phyloP scores from a whole-genome alignment of 768 basidiomycete genomes.

The Hypholoma fasciculare region DNA sequence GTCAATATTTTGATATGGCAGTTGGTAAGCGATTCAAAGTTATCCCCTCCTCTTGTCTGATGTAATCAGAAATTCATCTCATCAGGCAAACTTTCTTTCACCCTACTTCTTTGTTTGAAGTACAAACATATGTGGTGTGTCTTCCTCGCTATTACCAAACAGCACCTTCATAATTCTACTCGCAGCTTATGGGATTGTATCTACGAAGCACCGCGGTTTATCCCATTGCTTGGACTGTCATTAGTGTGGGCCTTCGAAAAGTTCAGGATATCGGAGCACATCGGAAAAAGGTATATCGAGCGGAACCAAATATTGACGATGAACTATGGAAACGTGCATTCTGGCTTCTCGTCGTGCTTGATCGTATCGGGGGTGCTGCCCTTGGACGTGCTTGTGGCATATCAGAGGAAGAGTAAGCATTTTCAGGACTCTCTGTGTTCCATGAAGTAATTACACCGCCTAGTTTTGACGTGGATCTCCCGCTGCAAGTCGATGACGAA shows the following conservation, averaged over 20 bases:
- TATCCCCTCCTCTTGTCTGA: neutral
- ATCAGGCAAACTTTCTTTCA: conserved; percentile 50
- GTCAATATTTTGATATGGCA: conserved; percentile 54
- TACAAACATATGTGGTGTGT: conserved; percentile 45
- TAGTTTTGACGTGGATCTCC: conserved; percentile 83
- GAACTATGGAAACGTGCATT: conserved; percentile 82
- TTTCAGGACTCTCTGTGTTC: neutral
- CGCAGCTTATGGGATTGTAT: conserved; percentile 55
- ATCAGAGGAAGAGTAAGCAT: conserved; percentile 66
- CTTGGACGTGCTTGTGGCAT: conserved; percentile 58
- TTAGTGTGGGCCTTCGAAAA: conserved; percentile 57
- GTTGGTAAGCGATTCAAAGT: conserved; percentile 36
- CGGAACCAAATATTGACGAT: conserved; percentile 48
- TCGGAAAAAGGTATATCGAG: conserved; percentile 55
- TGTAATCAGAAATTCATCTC: conserved; percentile 47
- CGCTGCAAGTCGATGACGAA: conserved; percentile 80
- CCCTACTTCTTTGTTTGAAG: conserved; percentile 60
- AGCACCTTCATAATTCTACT: neutral
- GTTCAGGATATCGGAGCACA: conserved; percentile 80
- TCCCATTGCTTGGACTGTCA: conserved; percentile 53
- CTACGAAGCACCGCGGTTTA: conserved; percentile 48
- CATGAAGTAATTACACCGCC: neutral
- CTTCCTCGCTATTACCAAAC: neutral
- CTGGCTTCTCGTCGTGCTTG: conserved; percentile 66
- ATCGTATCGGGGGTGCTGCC: conserved; percentile 52